Base-by-base conservation (phyloP, 768 basidiomycete species). In the Pleurotus salmoneostramineus region DNA sequence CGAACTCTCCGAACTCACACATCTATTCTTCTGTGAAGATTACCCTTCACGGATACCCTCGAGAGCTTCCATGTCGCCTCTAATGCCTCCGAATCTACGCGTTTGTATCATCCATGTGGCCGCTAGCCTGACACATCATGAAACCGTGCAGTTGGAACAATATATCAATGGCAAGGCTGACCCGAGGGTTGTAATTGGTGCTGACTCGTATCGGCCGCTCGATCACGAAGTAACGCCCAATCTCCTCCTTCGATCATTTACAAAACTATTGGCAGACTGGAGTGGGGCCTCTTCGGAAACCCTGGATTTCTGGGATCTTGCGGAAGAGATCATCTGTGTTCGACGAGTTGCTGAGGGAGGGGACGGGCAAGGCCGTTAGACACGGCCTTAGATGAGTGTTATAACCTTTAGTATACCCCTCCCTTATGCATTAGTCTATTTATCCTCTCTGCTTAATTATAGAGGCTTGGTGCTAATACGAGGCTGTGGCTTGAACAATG, bases 21-120 rank as follows among this genome's bases (percentile, higher is more conserved):
- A 52, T 35, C 50, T 52, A n/a, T 52, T 52, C 15, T 52, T 52
- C 33, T 52, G 50, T 52, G 50, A 52, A 52, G 50, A 52, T 33
- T 34, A 52, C 15, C 34, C 14, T n/a, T 14, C 34, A n/a, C 12
- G n/a, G 7, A 37, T 52, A 33, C 50, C 50, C 14, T 32, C 31
- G 6, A 11, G 50, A 36, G 34, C 27, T 7, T n/a, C 32, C 6
- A 34, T 15, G 5, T 32, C 34, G 8, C 31, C 31, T 21, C 33
- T 34, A n/a, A 15, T 15, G 8, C 50, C 50, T 12, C 15, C 34
- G 17, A 52, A 52, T 36, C 15, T 52, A 2, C 50, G 35, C 27
- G 50, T 21, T 14, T 52, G 50, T 36, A 37, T 52, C 5, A n/a
- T 52, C 50, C 50, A 52, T 17, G 34, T 35, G n/a, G 50, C 50